Evolutionary conservation across 2,329 filamentous ascomycete species (phyloP).

Genomic region (Rosellinia necatrix): DNA sequence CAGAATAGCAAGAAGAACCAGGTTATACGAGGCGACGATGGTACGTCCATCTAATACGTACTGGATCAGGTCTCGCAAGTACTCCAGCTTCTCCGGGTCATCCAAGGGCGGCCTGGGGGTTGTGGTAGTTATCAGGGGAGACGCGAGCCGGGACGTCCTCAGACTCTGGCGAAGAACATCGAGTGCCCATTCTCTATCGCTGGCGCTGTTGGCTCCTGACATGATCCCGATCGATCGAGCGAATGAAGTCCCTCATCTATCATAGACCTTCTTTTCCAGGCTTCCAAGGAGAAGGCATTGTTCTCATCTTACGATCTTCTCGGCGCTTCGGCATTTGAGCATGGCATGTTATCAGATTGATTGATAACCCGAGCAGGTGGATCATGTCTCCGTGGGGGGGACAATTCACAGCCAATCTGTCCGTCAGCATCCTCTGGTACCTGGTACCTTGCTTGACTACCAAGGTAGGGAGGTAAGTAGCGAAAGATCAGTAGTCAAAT

Average conservation of each 20-base stretch:
- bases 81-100: conserved; percentile 43
- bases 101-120: conserved; percentile 10
- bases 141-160: conserved; percentile 25
- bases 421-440: no score
- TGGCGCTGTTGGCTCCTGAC: neutral
- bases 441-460: no score
- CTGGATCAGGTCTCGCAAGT: conserved; percentile 40
- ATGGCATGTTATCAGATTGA: conserved; percentile 42
- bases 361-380: conserved; percentile 23
- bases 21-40: conserved; percentile 43
- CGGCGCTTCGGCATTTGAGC: no score
- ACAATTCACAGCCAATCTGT: no score
- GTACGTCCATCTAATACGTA: conserved; percentile 41
- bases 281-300: conserved; percentile 2
- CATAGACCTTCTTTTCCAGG: neutral
- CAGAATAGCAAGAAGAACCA: conserved; percentile 40
- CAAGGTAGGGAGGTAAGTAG: no score
- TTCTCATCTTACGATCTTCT: neutral
- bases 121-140: conserved; percentile 8
- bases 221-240: conserved; percentile 24
- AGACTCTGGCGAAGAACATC: conserved; percentile 32
- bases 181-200: conserved; percentile 27
- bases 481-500: no score
- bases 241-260: neutral
- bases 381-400: conserved; percentile 13